Conservation (phyloP, 768 basidiomycete species). For the Psilocybe sp. region DNA sequence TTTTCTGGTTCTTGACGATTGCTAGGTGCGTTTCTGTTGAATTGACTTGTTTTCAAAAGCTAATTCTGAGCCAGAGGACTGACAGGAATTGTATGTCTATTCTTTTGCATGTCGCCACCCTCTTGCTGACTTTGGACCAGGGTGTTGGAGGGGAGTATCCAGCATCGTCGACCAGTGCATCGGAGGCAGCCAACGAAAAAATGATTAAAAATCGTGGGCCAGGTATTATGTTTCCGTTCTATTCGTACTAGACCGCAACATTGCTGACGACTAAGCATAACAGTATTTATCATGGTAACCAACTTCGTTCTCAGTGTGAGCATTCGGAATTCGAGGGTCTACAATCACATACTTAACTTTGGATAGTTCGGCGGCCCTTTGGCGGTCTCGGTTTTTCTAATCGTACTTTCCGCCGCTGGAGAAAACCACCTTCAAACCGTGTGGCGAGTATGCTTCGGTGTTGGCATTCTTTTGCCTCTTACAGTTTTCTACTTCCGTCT, state of each 20-base stretch:
- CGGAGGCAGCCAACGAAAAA: constrained; percentile 73
- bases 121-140: constrained; percentile 24
- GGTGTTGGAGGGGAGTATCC: constrained; percentile 82
- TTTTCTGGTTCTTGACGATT: constrained; percentile 76
- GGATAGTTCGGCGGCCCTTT: constrained; percentile 64
- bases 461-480: constrained; percentile 61
- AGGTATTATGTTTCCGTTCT: constrained; percentile 24
- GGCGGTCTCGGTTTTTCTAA: constrained; percentile 63
- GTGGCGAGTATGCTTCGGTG: constrained; percentile 66
- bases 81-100: constrained; percentile 53
- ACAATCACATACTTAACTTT: not conserved
- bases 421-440: constrained; percentile 58
- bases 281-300: constrained; percentile 74
- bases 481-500: constrained; percentile 72
- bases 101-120: not conserved
- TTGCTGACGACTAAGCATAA: not conserved
- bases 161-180: constrained; percentile 64
- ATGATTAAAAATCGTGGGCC: constrained; percentile 59
- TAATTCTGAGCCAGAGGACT: constrained; percentile 44
- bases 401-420: constrained; percentile 66
- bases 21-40: constrained; percentile 32
- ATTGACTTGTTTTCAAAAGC: not conserved
- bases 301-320: constrained; percentile 65
- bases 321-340: not conserved
- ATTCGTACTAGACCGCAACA: not conserved